Conservation (phyloP, 495 filamentous ascomycete genomes). For the Hypoxylon trugodes region DNA sequence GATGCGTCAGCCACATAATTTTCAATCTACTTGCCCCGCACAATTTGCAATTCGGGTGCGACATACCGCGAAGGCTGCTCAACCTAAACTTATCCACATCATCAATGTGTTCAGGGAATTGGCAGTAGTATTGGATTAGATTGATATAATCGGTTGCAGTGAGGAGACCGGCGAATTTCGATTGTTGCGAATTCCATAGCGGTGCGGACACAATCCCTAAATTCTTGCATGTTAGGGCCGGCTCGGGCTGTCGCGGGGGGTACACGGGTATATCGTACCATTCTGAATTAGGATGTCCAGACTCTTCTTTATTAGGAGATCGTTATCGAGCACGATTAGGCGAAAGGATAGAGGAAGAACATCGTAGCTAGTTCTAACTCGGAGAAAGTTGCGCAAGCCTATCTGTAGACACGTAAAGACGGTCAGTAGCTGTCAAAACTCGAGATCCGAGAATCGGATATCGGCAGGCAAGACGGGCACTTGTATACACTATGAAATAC, state of each 20-base stretch:
- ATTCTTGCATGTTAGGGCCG: slow-evolving; percentile 22
- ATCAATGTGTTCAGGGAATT: slow-evolving; percentile 88
- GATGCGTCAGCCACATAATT: slow-evolving; percentile 16
- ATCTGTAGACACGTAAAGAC: slow-evolving; percentile 61
- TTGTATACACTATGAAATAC: not conserved
- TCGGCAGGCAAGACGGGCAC: not conserved
- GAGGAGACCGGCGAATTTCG: slow-evolving; percentile 91
- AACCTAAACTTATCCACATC: slow-evolving; percentile 94
- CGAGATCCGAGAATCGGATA: slow-evolving; percentile 9
- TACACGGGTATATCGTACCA: slow-evolving; percentile 61
- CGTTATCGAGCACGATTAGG: slow-evolving; percentile 93
- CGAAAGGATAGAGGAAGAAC: slow-evolving; percentile 97
- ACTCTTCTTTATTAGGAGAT: slow-evolving; percentile 95
- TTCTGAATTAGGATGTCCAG: slow-evolving; percentile 96
- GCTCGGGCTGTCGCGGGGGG: not conserved
- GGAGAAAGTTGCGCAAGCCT: slow-evolving; percentile 94
- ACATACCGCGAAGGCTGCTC: slow-evolving; percentile 86
- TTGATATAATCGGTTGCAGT: slow-evolving; percentile 99
- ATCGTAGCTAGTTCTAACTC: slow-evolving; percentile 96
- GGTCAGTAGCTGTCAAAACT: slow-evolving; percentile 12
- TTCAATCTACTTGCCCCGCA: slow-evolving; percentile 24
- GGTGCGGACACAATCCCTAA: slow-evolving; percentile 97
- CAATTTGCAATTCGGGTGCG: slow-evolving; percentile 1
- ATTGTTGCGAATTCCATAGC: slow-evolving; percentile 94
- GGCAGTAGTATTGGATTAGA: slow-evolving; percentile 99